These are phyloP conservation scores for Trichoderma arundinaceum DNA, from an alignment of 2,329 filamentous ascomycete genomes.

Conservation along the genomic window DNA sequence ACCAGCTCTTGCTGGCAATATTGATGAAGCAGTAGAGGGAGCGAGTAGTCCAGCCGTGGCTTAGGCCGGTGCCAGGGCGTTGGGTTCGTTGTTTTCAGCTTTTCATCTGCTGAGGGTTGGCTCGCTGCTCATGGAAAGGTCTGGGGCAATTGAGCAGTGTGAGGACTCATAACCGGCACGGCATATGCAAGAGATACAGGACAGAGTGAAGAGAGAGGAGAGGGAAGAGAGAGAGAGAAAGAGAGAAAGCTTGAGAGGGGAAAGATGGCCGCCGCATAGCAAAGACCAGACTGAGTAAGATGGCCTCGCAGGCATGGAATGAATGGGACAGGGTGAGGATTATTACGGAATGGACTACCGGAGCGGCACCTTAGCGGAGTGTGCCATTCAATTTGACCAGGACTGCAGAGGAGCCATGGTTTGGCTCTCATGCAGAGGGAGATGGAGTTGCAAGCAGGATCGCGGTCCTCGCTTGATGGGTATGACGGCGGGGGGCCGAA, in stretches of 20 bases:
- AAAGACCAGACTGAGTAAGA: neutral
- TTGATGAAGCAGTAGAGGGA: neutral
- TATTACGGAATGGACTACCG: slow-evolving; percentile 11
- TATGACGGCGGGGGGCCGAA: no score
- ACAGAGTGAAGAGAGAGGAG: neutral
- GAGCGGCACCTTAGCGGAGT: neutral
- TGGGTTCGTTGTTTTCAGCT: neutral
- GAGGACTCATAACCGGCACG: no score
- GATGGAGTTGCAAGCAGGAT: no score
- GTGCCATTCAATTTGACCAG: neutral
- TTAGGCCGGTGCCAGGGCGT: neutral
- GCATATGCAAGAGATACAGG: no score
- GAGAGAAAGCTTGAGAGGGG: neutral
- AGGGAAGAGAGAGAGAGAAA: neutral
- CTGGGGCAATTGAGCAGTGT: no score
- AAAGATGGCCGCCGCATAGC: neutral
- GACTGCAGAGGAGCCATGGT: no score
- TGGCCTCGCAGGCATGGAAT: slow-evolving; percentile 3
- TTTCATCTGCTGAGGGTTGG: no score
- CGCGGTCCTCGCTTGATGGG: no score
- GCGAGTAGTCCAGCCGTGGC: neutral
- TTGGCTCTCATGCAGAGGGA: no score
- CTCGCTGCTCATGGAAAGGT: no score
- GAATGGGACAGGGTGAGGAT: slow-evolving; percentile 11
- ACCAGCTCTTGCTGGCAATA: neutral